Conservation (phyloP, 495 filamentous ascomycete species). For the Penicillium ochrochloron region DNA sequence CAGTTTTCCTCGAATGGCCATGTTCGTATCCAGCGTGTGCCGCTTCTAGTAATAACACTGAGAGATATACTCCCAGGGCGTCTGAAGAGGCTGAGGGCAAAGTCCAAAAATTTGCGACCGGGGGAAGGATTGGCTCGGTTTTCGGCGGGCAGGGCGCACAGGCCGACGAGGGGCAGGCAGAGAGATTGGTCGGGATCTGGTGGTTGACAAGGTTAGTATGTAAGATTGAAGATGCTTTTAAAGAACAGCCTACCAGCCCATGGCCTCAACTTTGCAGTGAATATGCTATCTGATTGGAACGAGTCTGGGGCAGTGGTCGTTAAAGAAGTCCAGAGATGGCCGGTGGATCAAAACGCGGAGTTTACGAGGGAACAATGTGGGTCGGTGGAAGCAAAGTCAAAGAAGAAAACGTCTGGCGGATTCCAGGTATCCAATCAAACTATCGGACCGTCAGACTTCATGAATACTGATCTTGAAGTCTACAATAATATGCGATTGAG, state of each 20-base stretch:
- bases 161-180: conserved; percentile 6
- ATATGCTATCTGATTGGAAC: background rate
- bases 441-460: too few species aligned
- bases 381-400: background rate
- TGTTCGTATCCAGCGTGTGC: conserved; percentile 25
- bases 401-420: background rate
- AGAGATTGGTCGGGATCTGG: conserved; percentile 4
- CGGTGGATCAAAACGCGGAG: conserved; percentile 12
- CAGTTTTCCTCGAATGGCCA: conserved; percentile 31
- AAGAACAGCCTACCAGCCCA: conserved; percentile 8
- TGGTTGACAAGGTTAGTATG: background rate
- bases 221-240: background rate
- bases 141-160: conserved; percentile 9
- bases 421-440: too few species aligned
- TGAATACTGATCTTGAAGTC: too few species aligned
- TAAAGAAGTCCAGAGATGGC: conserved; percentile 2
- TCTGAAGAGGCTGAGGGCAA: background rate
- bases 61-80: conserved; percentile 1
- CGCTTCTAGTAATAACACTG: background rate
- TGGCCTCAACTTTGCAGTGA: background rate
- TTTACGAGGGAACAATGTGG: conserved; percentile 11
- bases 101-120: conserved; percentile 6
- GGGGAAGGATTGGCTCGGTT: conserved; percentile 7
- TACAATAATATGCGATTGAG: too few species aligned
- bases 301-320: background rate